These are phyloP conservation scores for Fomitiporia mediterranea DNA, from an alignment of 1,284 basidiomycete species.

Conservation along the genomic window DNA sequence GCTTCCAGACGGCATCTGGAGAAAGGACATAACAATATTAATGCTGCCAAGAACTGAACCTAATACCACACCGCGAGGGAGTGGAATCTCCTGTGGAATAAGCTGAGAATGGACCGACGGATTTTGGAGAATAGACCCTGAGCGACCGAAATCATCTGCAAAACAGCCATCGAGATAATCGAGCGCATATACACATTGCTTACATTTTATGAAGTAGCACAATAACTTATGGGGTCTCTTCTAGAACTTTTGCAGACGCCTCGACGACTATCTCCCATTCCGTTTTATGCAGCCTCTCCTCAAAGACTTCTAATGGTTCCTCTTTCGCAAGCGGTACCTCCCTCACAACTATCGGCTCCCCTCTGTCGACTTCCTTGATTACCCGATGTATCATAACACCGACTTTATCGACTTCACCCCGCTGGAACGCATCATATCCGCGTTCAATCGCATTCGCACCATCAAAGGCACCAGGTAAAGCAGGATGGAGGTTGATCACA, in stretches of 20 bases:
- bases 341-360: conserved; percentile 80
- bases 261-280: conserved; percentile 94
- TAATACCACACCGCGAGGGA: too few relatives aligned
- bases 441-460: conserved; percentile 88
- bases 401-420: conserved; percentile 70
- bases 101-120: too few relatives aligned
- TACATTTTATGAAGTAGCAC: too few relatives aligned
- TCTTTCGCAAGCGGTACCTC: conserved; percentile 73
- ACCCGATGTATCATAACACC: conserved; percentile 96
- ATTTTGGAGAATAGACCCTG: too few relatives aligned
- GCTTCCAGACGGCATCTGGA: too few relatives aligned
- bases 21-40: too few relatives aligned
- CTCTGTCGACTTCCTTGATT: conserved; percentile 90
- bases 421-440: conserved; percentile 85
- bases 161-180: too few relatives aligned
- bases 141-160: too few relatives aligned
- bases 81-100: too few relatives aligned
- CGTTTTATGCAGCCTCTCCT: conserved; percentile 72
- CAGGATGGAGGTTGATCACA: conserved; percentile 96
- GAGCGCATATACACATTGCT: too few relatives aligned
- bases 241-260: conserved; percentile 66
- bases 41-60: too few relatives aligned
- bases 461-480: conserved; percentile 91
- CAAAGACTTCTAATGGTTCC: conserved; percentile 74
- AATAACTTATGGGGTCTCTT: conserved; percentile 30